Evolutionary conservation across 1,139 yeast genomes (phyloP).

Genomic region (Sugiyamaella japonica): DNA sequence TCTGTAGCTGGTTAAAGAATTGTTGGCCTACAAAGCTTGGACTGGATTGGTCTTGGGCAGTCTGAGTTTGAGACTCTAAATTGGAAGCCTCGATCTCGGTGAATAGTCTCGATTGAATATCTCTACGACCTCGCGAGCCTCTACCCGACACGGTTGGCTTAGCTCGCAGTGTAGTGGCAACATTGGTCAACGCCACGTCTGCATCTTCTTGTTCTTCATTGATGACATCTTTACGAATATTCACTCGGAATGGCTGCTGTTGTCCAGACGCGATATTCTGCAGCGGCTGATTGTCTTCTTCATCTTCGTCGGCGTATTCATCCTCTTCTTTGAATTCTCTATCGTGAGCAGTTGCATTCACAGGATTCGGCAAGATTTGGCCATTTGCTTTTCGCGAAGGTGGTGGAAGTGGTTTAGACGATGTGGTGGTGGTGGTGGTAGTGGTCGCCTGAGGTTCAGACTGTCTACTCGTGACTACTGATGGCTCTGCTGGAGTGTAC

Average conservation of each 20-base stretch:
- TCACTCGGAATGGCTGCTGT: constrained; percentile 32
- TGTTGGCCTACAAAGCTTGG: constrained; percentile 21
- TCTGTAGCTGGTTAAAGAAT: constrained; percentile 30
- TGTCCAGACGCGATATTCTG: constrained; percentile 15
- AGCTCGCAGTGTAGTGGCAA: constrained; percentile 37
- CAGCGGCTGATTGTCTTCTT: constrained; percentile 19
- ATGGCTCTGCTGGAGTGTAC: constrained; percentile 11
- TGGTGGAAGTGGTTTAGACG: constrained; percentile 61
- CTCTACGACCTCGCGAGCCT: constrained; percentile 45
- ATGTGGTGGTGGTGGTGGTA: constrained; percentile 1
- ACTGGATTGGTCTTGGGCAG: constrained; percentile 15
- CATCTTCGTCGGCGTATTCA: constrained; percentile 24
- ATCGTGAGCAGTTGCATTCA: background rate
- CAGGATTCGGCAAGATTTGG: background rate
- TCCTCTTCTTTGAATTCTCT: constrained; percentile 11
- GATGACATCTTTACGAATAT: constrained; percentile 38
- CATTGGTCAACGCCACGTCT: constrained; percentile 36
- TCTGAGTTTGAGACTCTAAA: constrained; percentile 24
- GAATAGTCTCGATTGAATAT: constrained; percentile 56
- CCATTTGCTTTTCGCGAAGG: constrained; percentile 58
- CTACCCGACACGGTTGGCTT: constrained; percentile 37
- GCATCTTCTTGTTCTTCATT: constrained; percentile 39
- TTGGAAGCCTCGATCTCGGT: constrained; percentile 47
- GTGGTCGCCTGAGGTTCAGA: constrained; percentile 2
- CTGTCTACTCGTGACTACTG: constrained; percentile 1